phyloP scores from a whole-genome alignment of 192 early-diverging fungal species.

The Entomortierella chlamydospora region DNA sequence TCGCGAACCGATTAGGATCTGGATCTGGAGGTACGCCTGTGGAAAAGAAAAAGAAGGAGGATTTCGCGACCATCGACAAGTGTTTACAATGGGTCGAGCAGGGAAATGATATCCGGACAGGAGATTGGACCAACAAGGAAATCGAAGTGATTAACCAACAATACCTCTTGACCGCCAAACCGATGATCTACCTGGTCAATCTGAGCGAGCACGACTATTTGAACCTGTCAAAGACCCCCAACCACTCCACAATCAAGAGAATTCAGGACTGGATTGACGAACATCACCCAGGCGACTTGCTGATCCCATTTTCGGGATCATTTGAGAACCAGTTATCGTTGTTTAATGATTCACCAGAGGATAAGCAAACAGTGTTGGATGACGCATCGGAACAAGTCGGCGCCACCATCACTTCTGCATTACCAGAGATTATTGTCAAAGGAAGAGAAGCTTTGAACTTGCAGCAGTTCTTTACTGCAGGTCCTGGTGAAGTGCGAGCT shows the following conservation, averaged over 20 bases:
- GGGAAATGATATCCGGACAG: slow-evolving; percentile 76
- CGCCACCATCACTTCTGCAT: slow-evolving; percentile 55
- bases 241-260: slow-evolving; percentile 57
- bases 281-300: slow-evolving; percentile 69
- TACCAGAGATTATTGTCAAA: slow-evolving; percentile 74
- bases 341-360: slow-evolving; percentile 55
- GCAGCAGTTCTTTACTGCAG: slow-evolving; percentile 82
- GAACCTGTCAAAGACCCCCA: slow-evolving; percentile 36
- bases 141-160: slow-evolving; percentile 78
- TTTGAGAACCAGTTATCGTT: slow-evolving; percentile 51
- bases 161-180: slow-evolving; percentile 83
- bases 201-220: slow-evolving; percentile 76
- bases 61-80: slow-evolving; percentile 45
- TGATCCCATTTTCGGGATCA: slow-evolving; percentile 81
- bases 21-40: slow-evolving; percentile 21
- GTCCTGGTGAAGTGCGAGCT: slow-evolving; percentile 80
- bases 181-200: slow-evolving; percentile 80
- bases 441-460: slow-evolving; percentile 79
- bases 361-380: slow-evolving; percentile 70
- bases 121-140: slow-evolving; percentile 73
- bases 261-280: slow-evolving; percentile 80
- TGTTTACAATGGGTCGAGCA: slow-evolving; percentile 57
- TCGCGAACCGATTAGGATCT: slow-evolving; percentile 54
- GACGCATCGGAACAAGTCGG: slow-evolving; percentile 55
- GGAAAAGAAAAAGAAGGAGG: slow-evolving; percentile 51